A percentile compares a stretch with the other conserved stretches of the same genome.
Conservation (phyloP, 805 yeast genomes). For the Jamesozyma jinghongensis region DNA sequence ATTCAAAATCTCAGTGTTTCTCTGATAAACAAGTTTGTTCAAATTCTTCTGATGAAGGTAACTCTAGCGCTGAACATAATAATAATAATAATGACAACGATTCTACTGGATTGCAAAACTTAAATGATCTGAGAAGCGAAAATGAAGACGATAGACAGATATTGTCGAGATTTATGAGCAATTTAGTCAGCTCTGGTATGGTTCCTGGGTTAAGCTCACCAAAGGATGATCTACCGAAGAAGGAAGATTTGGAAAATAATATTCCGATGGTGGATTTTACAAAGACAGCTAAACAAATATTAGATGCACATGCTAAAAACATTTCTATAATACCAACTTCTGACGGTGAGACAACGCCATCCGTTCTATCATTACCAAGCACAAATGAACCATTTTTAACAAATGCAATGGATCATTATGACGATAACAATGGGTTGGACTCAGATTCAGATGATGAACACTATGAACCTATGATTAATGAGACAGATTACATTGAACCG, state of each 20-base stretch:
- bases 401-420: slow-evolving; percentile 38
- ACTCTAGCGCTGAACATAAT: background rate
- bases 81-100: background rate
- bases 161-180: slow-evolving; percentile 25
- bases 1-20: no score
- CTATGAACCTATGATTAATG: slow-evolving; percentile 10
- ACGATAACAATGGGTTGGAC: slow-evolving; percentile 18
- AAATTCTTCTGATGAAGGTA: no score
- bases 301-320: slow-evolving; percentile 1
- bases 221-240: slow-evolving; percentile 31
- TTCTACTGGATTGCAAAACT: background rate
- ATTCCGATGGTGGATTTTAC: slow-evolving; percentile 39
- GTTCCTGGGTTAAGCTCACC: slow-evolving; percentile 27
- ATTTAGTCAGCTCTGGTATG: slow-evolving; percentile 27
- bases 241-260: slow-evolving; percentile 24
- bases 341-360: slow-evolving; percentile 18
- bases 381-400: slow-evolving; percentile 24
- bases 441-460: slow-evolving; percentile 34
- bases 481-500: slow-evolving; percentile 39
- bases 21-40: no score
- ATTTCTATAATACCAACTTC: slow-evolving; percentile 20
- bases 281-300: slow-evolving; percentile 38
- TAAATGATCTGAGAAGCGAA: slow-evolving; percentile 7
- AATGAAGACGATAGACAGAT: slow-evolving; percentile 20
- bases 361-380: slow-evolving; percentile 8